These are phyloP conservation scores for Paramecium primaurelia DNA, from an alignment of 73 alveolate genomes.

Conservation along the genomic window DNA sequence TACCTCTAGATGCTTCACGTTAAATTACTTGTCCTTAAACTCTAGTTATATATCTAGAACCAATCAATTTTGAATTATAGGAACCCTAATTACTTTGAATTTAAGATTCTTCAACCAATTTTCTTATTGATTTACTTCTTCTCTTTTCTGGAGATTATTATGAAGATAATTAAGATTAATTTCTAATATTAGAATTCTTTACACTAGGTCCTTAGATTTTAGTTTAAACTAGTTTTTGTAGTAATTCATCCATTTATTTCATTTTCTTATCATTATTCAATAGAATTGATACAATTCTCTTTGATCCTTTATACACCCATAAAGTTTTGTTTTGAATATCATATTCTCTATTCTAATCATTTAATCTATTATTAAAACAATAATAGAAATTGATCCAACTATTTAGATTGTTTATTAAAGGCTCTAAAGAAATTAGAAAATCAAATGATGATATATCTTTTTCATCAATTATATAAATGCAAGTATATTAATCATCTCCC, in stretches of 20 bases:
- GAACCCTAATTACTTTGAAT: neutral
- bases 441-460: neutral
- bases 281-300: neutral
- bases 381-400: conserved; percentile 19
- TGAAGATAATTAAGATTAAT: neutral
- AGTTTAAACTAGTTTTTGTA: conserved; percentile 3
- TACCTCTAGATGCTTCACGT: neutral
- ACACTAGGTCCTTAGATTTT: neutral
- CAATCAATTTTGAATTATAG: neutral
- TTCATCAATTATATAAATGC: conserved; percentile 18
- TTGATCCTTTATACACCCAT: conserved; percentile 15
- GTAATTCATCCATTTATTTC: conserved; percentile 12
- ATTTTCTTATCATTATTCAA: conserved; percentile 20
- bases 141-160: neutral
- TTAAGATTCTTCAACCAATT: conserved; percentile 24
- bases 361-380: neutral
- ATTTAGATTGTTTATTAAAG: neutral
- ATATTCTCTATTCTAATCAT: neutral
- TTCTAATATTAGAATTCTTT: neutral
- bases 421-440: neutral
- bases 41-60: neutral
- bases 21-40: neutral
- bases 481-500: neutral
- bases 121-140: conserved; percentile 10
- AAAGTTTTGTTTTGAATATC: neutral